These are phyloP conservation scores for Penicillium atrosanguineum DNA, from an alignment of 495 filamentous ascomycete genomes.

Conservation along the genomic window DNA sequence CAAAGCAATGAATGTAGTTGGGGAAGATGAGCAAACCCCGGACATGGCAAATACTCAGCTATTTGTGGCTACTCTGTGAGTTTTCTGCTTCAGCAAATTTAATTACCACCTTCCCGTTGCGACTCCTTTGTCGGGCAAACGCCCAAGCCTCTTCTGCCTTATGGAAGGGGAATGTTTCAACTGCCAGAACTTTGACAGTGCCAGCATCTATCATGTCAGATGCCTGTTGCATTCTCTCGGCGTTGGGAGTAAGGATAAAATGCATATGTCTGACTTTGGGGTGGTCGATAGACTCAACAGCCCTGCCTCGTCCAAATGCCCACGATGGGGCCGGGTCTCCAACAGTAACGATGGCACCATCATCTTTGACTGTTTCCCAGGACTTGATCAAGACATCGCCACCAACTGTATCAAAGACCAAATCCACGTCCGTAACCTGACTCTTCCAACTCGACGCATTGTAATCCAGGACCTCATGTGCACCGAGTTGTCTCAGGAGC, in stretches of 20 bases:
- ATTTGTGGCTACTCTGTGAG: too few relatives aligned
- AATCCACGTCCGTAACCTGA: neutral
- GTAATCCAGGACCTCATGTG: slow-evolving; percentile 5
- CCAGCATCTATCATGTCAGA: slow-evolving; percentile 3
- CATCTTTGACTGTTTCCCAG: slow-evolving; percentile 16
- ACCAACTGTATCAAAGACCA: slow-evolving; percentile 24
- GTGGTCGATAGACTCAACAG: neutral
- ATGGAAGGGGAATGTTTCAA: slow-evolving; percentile 2
- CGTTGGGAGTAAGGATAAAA: slow-evolving; percentile 6
- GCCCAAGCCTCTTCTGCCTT: neutral
- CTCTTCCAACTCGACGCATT: neutral
- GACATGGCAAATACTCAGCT: too few relatives aligned
- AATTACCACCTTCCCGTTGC: slow-evolving; percentile 4
- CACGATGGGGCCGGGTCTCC: slow-evolving; percentile 7
- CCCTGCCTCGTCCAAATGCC: slow-evolving; percentile 4
- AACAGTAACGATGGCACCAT: slow-evolving; percentile 8
- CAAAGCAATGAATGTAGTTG: too few relatives aligned
- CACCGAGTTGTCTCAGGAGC: neutral
- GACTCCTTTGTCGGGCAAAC: slow-evolving; percentile 1
- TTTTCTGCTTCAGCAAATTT: neutral
- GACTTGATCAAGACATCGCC: slow-evolving; percentile 9
- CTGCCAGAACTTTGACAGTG: neutral
- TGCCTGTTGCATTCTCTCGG: neutral
- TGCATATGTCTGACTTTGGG: slow-evolving; percentile 6
- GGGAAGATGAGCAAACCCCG: too few relatives aligned